Base-by-base conservation (phyloP, 108 stramenopile species). In the Skeletonema grethae region DNA sequence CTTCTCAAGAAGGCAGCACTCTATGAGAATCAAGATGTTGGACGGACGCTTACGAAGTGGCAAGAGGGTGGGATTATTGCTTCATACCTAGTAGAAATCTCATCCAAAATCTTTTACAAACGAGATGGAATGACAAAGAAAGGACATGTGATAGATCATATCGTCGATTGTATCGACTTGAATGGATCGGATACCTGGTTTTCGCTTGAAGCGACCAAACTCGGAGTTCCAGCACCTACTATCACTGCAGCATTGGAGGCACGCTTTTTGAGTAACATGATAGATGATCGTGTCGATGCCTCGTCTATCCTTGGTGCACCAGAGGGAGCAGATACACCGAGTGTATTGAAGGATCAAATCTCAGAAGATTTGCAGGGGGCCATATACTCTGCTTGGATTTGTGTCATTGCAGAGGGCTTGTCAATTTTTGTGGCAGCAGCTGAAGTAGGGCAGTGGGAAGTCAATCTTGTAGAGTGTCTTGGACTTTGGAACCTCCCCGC, bases 381-480 rank as follows among this genome's bases (percentile, higher is more conserved):
- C 25, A 87, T 98, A 11, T 95, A 92, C 77, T 92, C 91, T 59
- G 77, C 95, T 57, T 96, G 94, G 77, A 83, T 97, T 62, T 96
- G 92, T 83, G 89, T 89, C 8, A 96, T 95, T 67, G 95, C 97
- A 12, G 96, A 98, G 79, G 96, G 95, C 39, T 78, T 98, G 72
- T 82, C 88, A 63, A 69, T 98, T 43, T 95, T 98, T 79, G 71
- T 76, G 48, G 84, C 83, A 6, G 96, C 96, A 20, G 90, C 94
- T 0, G 84, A 93, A 41, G 73, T 85, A 36, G 75, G 84, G 57
- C 72, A 74, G n/a, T 98, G 97, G 97, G 69, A 86, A 60, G 86
- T 95, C 5, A 80, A 96, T 70, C 83, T 95, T 13, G 82, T 74
- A 7, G 94, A 93, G 73, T 97, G 95, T 62, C 83, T 90, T 58